A percentile compares a stretch with the other conserved stretches of the same genome.
Conservation (phyloP, 257 asterid species). For the Parsonsia alboflavescens region DNA sequence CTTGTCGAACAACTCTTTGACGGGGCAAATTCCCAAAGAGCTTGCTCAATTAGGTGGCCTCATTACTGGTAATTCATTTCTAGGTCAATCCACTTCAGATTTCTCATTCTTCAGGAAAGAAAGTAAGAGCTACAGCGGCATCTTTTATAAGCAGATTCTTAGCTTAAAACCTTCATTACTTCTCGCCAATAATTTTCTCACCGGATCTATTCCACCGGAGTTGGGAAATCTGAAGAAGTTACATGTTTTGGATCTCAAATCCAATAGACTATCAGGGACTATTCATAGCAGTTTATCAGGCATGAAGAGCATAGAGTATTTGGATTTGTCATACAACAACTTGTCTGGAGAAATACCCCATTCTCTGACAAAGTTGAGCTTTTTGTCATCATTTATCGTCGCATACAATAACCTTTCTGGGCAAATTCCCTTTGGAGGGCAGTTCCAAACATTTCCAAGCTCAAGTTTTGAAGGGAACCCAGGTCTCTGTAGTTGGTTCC, state of each 20-base stretch:
- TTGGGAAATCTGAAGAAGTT: slow-evolving; percentile 60
- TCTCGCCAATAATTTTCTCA: slow-evolving; percentile 57
- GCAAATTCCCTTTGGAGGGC: slow-evolving; percentile 48
- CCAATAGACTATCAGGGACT: slow-evolving; percentile 55
- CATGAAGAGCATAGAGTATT: slow-evolving; percentile 53
- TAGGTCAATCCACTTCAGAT: slow-evolving; percentile 42
- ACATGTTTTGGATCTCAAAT: slow-evolving; percentile 57
- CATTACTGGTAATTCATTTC: slow-evolving; percentile 27
- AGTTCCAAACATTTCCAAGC: slow-evolving; percentile 49
- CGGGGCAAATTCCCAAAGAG: slow-evolving; percentile 57
- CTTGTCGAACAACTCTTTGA: slow-evolving; percentile 62
- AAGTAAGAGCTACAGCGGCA: slow-evolving; percentile 23
- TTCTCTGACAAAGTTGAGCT: slow-evolving; percentile 46
- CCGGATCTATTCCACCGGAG: slow-evolving; percentile 66
- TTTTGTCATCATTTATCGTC: slow-evolving; percentile 54
- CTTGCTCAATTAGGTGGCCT: slow-evolving; percentile 50
- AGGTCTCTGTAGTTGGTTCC: slow-evolving; percentile 38
- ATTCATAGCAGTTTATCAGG: slow-evolving; percentile 53
- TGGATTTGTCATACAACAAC: slow-evolving; percentile 66
- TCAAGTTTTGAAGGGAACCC: slow-evolving; percentile 70
- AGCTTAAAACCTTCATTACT: slow-evolving; percentile 66
- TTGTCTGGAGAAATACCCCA: slow-evolving; percentile 57
- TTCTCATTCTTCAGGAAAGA: slow-evolving; percentile 52
- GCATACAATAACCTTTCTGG: slow-evolving; percentile 65
- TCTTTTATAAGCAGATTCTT: slow-evolving; percentile 43